A percentile compares a stretch with the other conserved stretches of the same genome.
Conservation (phyloP, 2,329 filamentous ascomycete species). For the Nakataea oryzae region DNA sequence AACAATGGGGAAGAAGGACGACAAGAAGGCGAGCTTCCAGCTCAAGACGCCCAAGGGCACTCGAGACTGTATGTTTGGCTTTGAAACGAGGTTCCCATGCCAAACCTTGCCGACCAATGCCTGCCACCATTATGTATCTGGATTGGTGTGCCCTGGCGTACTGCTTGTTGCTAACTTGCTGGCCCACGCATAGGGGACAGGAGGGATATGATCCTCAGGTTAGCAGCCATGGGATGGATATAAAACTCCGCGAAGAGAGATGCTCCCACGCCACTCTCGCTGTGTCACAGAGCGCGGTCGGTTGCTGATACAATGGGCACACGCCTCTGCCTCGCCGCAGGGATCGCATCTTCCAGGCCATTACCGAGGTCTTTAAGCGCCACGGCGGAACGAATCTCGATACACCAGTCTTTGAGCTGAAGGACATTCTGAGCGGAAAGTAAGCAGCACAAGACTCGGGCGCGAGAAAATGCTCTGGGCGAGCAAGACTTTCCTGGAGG, state of each 20-base stretch:
- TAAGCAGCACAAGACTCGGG: slow-evolving; percentile 11
- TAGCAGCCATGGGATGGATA: background rate
- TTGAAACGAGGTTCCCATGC: background rate
- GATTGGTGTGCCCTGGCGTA: background rate
- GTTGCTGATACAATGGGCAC: background rate
- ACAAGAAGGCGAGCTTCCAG: slow-evolving; percentile 22
- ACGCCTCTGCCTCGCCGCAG: background rate
- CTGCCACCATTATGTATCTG: background rate
- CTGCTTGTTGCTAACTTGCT: background rate
- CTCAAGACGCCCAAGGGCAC: slow-evolving; percentile 75
- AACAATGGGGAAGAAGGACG: slow-evolving; percentile 8
- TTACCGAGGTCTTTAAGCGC: slow-evolving; percentile 26
- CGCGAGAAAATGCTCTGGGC: slow-evolving; percentile 5
- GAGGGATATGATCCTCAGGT: slow-evolving; percentile 4
- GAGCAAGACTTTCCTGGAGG: background rate
- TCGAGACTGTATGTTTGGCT: slow-evolving; percentile 40
- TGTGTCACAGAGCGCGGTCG: too few species aligned
- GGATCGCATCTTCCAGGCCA: slow-evolving; percentile 7
- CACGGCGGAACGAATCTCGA: slow-evolving; percentile 63
- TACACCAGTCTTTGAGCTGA: slow-evolving; percentile 67
- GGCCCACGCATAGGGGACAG: background rate
- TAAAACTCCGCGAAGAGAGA: background rate
- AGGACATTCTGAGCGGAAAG: slow-evolving; percentile 48
- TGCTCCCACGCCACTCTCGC: background rate
- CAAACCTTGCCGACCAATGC: background rate